phyloP scores from a whole-genome alignment of 2,329 filamentous ascomycete genomes.

The Colletotrichum trifolii region DNA sequence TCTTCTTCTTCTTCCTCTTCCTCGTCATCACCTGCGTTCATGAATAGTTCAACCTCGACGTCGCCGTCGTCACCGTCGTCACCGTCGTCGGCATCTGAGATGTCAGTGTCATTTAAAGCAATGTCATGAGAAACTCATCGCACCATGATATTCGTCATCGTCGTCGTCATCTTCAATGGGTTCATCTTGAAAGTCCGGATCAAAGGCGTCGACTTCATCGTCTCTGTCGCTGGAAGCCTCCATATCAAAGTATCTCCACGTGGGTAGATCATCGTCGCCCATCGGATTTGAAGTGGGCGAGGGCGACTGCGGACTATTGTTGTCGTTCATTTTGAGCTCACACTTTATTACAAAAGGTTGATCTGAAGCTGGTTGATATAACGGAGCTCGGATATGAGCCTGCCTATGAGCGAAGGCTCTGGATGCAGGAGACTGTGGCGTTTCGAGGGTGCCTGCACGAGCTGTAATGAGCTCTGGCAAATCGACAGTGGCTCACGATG shows the following conservation, averaged over 20 bases:
- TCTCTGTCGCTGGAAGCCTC: slow-evolving; percentile 44
- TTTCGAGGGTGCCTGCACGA: neutral
- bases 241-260: slow-evolving; percentile 20
- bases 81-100: slow-evolving; percentile 42
- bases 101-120: slow-evolving; percentile 29
- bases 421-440: slow-evolving; percentile 2
- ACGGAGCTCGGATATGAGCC: slow-evolving; percentile 33
- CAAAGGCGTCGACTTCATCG: slow-evolving; percentile 47
- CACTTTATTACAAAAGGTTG: slow-evolving; percentile 28
- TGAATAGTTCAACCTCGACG: slow-evolving; percentile 19
- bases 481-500: neutral
- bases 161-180: slow-evolving; percentile 40
- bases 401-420: slow-evolving; percentile 28
- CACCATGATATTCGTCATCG: slow-evolving; percentile 36
- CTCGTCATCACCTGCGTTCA: slow-evolving; percentile 34
- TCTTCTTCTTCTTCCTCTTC: slow-evolving; percentile 42
- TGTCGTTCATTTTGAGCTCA: slow-evolving; percentile 19
- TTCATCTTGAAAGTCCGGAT: slow-evolving; percentile 42
- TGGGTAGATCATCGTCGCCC: slow-evolving; percentile 4
- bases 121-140: neutral
- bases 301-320: neutral
- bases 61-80: slow-evolving; percentile 36
- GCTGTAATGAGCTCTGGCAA: neutral
- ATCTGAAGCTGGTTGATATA: slow-evolving; percentile 33
- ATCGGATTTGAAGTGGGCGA: neutral